Evolutionary conservation across 805 yeast species (phyloP), one percentile per base, ranked within the genome.

Genomic region (Candida ficus): DNA sequence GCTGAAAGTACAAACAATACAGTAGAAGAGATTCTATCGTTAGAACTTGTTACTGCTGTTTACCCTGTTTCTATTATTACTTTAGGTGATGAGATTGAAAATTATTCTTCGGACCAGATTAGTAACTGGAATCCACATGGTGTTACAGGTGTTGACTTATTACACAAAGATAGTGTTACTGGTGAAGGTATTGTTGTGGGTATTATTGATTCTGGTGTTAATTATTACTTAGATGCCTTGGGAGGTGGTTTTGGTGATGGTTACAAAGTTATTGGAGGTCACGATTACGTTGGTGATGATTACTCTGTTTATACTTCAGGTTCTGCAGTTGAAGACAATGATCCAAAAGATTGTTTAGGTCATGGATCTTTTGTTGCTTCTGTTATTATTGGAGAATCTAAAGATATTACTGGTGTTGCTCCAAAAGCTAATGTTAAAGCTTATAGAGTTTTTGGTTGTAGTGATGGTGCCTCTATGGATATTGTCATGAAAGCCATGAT

Each of bases 361-460:
- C 23, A 21, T 9, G 23, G 23, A 7, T 7, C 23, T 7, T 21
- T 21, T 21, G 23, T 21, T 21, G 6, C 23, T 21, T 7, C 23
- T 21, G 23, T 21, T 21, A 21, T 44, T 26, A 28, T 41, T 20
- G 44, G 44, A 20, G 26, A 44, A 18, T 31, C 37, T 16, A 30
- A 32, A 4, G 29, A 28, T 3, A 3, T 41, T 10, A 20, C n/a
- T 5, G 50, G 47, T 39, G 47, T 44, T 33, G 47, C 50, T 26
- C 47, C 47, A 29, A 41, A 32, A n/a, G 45, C 47, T n/a, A 38
- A 41, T 17, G 31, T 46, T 23, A 39, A 18, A 29, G 29, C 37
- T 30, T 46, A 46, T 37, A 43, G 34, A 36, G 45, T 46, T 12
- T 46, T 46, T 37, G 45, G 36, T 11, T 41, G 45, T 32, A 3